Evolutionary conservation across 1,284 basidiomycete genomes (phyloP).

Genomic region (Apiotrichum montevideense): DNA sequence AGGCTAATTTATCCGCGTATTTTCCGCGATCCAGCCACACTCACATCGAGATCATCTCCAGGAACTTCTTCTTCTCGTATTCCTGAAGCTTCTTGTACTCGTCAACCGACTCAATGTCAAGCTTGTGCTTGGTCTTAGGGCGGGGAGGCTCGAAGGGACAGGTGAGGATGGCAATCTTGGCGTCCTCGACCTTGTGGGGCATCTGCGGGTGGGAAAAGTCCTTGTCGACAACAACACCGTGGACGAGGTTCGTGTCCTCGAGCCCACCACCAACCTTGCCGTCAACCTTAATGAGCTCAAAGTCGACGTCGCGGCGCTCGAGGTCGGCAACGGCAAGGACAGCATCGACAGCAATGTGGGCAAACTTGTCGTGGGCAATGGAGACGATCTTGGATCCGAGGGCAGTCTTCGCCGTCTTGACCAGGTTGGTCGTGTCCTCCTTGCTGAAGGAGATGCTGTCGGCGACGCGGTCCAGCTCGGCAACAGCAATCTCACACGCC

Average conservation of each 20-base stretch:
- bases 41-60: slow-evolving; percentile 81
- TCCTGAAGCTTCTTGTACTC: slow-evolving; percentile 92
- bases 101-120: slow-evolving; percentile 96
- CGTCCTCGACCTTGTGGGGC: slow-evolving; percentile 81
- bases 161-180: slow-evolving; percentile 91
- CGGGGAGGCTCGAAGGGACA: slow-evolving; percentile 98
- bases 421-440: slow-evolving; percentile 73
- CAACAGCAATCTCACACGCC: slow-evolving; percentile 82
- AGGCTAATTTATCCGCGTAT: too few relatives aligned
- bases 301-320: slow-evolving; percentile 88
- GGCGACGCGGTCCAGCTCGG: slow-evolving; percentile 86
- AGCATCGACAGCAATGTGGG: slow-evolving; percentile 94
- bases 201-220: slow-evolving; percentile 99
- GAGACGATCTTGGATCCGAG: slow-evolving; percentile 98
- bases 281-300: slow-evolving; percentile 98
- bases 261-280: slow-evolving; percentile 97
- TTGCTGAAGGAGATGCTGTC: slow-evolving; percentile 74
- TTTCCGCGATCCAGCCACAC: slow-evolving; percentile 6
- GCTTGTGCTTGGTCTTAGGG: slow-evolving; percentile 98
- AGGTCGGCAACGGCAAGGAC: slow-evolving; percentile 94
- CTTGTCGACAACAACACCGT: slow-evolving; percentile 96
- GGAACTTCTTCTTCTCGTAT: slow-evolving; percentile 94
- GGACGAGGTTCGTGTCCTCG: slow-evolving; percentile 72
- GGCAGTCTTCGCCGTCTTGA: slow-evolving; percentile 93
- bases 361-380: slow-evolving; percentile 90